These are phyloP conservation scores for Halophytophthora polymorphica DNA, from an alignment of 352 stramenopile species.

Conservation along the genomic window DNA sequence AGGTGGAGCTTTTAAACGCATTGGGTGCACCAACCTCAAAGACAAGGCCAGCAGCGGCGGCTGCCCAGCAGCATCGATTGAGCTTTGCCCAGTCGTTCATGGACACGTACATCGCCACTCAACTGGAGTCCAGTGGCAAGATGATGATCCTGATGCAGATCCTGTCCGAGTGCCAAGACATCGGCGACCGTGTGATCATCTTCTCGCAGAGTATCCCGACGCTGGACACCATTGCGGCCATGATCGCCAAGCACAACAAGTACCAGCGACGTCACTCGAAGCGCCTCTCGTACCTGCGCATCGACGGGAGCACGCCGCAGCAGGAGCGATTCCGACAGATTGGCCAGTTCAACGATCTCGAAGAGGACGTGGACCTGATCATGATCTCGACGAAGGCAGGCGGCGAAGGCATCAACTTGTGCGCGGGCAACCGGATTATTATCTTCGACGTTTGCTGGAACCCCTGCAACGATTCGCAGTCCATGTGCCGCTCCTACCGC, in stretches of 20 bases:
- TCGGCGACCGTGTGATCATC: slow-evolving; percentile 84
- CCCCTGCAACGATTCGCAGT: slow-evolving; percentile 89
- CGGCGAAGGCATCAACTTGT: slow-evolving; percentile 88
- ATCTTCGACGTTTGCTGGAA: slow-evolving; percentile 94
- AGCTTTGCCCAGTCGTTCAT: slow-evolving; percentile 71
- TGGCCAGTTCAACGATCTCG: slow-evolving; percentile 74
- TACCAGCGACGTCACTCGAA: slow-evolving; percentile 39
- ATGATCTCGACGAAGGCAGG: slow-evolving; percentile 88
- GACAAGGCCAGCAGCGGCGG: slow-evolving; percentile 5
- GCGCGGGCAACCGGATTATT: slow-evolving; percentile 85
- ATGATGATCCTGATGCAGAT: slow-evolving; percentile 87
- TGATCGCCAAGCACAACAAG: slow-evolving; percentile 67
- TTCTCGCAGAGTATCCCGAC: slow-evolving; percentile 90
- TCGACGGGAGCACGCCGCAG: slow-evolving; percentile 79
- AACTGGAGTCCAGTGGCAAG: slow-evolving; percentile 77
- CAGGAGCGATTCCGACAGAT: slow-evolving; percentile 82
- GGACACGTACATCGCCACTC: slow-evolving; percentile 43
- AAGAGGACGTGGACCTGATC: slow-evolving; percentile 81
- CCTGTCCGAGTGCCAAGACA: slow-evolving; percentile 55
- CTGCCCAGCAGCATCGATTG: slow-evolving; percentile 42
- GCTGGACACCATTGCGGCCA: slow-evolving; percentile 71
- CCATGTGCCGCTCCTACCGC: slow-evolving; percentile 91
- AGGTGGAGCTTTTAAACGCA: slow-evolving; percentile 44
- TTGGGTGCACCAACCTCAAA: slow-evolving; percentile 15
- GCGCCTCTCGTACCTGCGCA: slow-evolving; percentile 66